Conservation (phyloP, 257 asterid genomes). For the Lavandula angustifolia region DNA sequence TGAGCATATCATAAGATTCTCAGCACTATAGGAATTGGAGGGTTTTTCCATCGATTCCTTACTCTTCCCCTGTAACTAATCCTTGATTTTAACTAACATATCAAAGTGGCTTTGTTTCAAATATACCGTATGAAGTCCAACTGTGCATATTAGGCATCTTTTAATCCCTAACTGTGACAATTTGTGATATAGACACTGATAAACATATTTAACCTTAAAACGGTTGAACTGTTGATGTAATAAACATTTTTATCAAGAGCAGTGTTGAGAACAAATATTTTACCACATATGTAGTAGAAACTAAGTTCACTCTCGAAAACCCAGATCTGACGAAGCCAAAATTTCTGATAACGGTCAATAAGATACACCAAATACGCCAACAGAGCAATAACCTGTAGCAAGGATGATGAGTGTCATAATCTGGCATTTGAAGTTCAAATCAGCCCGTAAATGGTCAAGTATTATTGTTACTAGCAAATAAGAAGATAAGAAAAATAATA, state of each 20-base stretch:
- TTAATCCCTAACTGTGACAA: too few species aligned
- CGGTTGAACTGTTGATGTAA: neutral
- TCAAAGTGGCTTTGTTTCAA: too few species aligned
- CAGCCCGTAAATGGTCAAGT: neutral
- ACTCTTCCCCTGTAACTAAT: too few species aligned
- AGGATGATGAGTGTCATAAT: slow-evolving; percentile 29
- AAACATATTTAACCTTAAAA: neutral
- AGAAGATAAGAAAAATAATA: neutral
- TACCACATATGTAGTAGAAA: slow-evolving; percentile 94
- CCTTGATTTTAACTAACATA: too few species aligned
- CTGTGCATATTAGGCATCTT: too few species aligned
- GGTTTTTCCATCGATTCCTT: too few species aligned
- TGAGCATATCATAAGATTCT: too few species aligned
- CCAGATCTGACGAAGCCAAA: slow-evolving; percentile 81
- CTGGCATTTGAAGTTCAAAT: slow-evolving; percentile 10
- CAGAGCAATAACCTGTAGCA: slow-evolving; percentile 65
- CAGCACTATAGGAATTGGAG: too few species aligned
- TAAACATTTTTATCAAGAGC: neutral
- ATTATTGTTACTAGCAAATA: neutral
- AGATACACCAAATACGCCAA: slow-evolving; percentile 71
- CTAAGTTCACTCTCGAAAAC: slow-evolving; percentile 74
- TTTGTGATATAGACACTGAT: too few species aligned
- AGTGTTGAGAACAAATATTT: slow-evolving; percentile 31
- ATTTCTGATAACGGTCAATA: slow-evolving; percentile 63
- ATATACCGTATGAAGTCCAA: too few species aligned